Evolutionary conservation across 139 green algal species (phyloP), one percentile per base, ranked within the genome.

Genomic region (Chlorella sp.): DNA sequence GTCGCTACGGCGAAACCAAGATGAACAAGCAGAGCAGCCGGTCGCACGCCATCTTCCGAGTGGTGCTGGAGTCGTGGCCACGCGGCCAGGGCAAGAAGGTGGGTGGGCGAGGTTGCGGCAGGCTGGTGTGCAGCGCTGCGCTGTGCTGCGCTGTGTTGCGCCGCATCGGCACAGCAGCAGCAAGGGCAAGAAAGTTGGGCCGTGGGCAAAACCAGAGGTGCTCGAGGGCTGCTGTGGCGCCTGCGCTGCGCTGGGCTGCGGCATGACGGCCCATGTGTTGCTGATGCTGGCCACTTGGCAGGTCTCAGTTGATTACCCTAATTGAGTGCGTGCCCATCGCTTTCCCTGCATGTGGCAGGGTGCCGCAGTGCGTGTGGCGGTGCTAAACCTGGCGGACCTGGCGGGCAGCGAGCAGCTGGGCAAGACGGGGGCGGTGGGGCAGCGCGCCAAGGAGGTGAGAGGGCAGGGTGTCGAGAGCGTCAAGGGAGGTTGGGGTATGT

Each of bases 21-120:
- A 99, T 99, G 97, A 99, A 99, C 88, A 90, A 97, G 64, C 90
- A 86, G 73, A 95, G 88, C 75, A 95, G 88, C 74, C 90, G 96
- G 46, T 97, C 93, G 0, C 96, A 99, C 91, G 95, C 95, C 41
- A 62, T 81, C 38, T 81, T 69, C 75, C 43, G 44, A 13, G 16
- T 70, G 43, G 8, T 79, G 73, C 22, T 79, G 44, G 13, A 79
- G 44, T 41, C 44, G 30, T 20, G 43, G 67, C 67, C 67, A 3
- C 7, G n/a, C 67, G 17, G 3, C 7, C 67, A 28, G 65, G 4
- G 65, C 65, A 76, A 76, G 70, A 20, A 48, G 67, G 16, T 32
- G 34, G 14, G 16, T 44, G 32, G 4, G n/a, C n/a, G n/a, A n/a
- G n/a, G n/a, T n/a, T n/a, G n/a, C n/a, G n/a, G n/a, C n/a, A n/a